These are phyloP conservation scores for Lasiosphaeris hirsuta DNA, from an alignment of 495 filamentous ascomycete genomes.

Conservation along the genomic window DNA sequence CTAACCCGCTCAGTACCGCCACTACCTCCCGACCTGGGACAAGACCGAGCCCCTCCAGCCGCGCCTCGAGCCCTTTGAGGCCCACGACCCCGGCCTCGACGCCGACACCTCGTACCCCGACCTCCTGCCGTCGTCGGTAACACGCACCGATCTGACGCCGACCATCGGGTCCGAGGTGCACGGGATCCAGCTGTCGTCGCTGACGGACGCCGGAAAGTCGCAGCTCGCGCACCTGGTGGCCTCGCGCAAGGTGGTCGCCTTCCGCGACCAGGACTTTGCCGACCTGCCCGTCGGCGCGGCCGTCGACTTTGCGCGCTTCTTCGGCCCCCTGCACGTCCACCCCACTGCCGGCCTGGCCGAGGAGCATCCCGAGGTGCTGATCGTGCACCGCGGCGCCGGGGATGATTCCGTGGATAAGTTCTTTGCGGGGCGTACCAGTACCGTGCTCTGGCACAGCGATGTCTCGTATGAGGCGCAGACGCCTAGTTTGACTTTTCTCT, in stretches of 20 bases:
- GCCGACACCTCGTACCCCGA: constrained; percentile 67
- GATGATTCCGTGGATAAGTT: constrained; percentile 56
- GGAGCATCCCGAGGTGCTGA: constrained; percentile 69
- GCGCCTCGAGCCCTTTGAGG: constrained; percentile 64
- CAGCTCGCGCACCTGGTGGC: constrained; percentile 77
- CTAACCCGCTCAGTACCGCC: constrained; percentile 55
- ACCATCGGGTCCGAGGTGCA: constrained; percentile 71
- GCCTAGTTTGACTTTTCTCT: constrained; percentile 79
- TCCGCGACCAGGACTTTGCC: constrained; percentile 75
- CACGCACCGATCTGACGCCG: constrained; percentile 62
- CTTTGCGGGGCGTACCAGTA: constrained; percentile 62
- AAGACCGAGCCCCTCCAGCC: constrained; percentile 51
- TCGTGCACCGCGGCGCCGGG: constrained; percentile 70
- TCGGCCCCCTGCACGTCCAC: constrained; percentile 79
- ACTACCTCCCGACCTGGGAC: constrained; percentile 78
- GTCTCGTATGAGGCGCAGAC: constrained; percentile 80
- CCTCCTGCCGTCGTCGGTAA: constrained; percentile 54
- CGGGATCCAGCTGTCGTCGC: constrained; percentile 69
- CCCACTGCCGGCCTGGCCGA: constrained; percentile 69
- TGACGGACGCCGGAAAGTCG: constrained; percentile 67
- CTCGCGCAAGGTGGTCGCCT: constrained; percentile 75
- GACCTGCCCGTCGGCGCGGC: constrained; percentile 67
- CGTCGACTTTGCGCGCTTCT: constrained; percentile 68
- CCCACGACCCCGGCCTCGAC: constrained; percentile 68
- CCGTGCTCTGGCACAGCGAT: constrained; percentile 77